Percentiles rank a stretch among this genome's conserved stretches.
Evolutionary conservation across 2,329 filamentous ascomycete species (phyloP).

Genomic region (Diaporthe batatas): DNA sequence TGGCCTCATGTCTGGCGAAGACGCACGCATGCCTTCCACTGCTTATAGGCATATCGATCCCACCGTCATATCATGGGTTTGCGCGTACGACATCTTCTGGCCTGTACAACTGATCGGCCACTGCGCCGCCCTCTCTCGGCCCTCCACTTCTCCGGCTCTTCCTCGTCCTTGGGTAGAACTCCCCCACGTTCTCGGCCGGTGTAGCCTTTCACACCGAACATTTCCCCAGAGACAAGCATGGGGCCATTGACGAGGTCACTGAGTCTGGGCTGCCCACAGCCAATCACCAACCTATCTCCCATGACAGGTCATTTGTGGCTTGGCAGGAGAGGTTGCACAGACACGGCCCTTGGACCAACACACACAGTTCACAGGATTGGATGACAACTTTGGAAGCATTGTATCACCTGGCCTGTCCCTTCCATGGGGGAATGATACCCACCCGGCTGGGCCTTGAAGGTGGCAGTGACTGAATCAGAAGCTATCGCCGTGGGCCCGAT

Average conservation of each 20-base stretch:
- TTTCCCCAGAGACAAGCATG: slow-evolving; percentile 7
- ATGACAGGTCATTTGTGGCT: slow-evolving; percentile 38
- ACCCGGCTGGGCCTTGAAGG: not conserved
- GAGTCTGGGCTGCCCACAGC: not conserved
- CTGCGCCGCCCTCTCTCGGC: not conserved
- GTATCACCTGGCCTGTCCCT: not conserved
- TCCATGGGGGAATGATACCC: not conserved
- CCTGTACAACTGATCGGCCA: no score
- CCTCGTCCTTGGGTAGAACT: not conserved
- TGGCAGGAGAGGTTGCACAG: slow-evolving; percentile 24
- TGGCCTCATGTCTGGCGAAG: not conserved
- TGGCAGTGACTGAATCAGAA: not conserved
- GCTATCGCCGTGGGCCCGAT: not conserved
- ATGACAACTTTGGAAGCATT: not conserved
- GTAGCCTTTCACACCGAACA: not conserved
- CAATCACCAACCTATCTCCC: not conserved
- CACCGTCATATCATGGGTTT: not conserved
- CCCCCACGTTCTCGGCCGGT: not conserved
- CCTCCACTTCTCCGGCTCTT: not conserved
- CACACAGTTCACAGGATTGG: not conserved
- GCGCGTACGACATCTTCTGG: not conserved
- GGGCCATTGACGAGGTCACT: not conserved
- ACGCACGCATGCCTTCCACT: not conserved
- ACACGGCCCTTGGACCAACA: slow-evolving; percentile 9
- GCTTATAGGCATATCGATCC: not conserved